Percentiles rank a stretch among this genome's conserved stretches.
phyloP scores from a whole-genome alignment of 768 basidiomycete species.

The Rhizopogon vinicolor region DNA sequence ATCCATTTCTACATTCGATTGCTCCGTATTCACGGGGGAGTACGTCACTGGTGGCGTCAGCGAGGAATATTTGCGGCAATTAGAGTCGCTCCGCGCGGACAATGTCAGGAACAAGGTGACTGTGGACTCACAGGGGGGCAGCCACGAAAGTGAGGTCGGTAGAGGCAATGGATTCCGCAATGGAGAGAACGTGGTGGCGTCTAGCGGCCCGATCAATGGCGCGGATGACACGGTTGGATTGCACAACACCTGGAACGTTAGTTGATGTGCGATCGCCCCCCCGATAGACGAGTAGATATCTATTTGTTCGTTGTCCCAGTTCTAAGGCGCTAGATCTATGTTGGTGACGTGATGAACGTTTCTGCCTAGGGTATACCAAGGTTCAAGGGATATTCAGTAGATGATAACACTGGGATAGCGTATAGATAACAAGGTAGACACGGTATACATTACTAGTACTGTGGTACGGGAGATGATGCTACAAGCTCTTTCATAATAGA shows the following conservation, averaged over 20 bases:
- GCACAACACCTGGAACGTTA: constrained; percentile 62
- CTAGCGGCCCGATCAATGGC: constrained; percentile 49
- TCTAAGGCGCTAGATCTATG: background rate
- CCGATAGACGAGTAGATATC: background rate
- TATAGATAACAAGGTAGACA: background rate
- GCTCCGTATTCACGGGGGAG: constrained; percentile 96
- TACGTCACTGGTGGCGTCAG: constrained; percentile 94
- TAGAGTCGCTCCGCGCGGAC: constrained; percentile 80
- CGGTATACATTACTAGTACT: background rate
- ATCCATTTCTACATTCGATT: constrained; percentile 76
- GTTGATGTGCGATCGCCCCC: constrained; percentile 12
- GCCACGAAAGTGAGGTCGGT: constrained; percentile 31
- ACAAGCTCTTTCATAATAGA: background rate
- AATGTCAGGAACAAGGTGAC: constrained; percentile 58
- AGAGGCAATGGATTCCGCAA: constrained; percentile 12
- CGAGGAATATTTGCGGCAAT: constrained; percentile 66
- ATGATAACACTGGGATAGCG: background rate
- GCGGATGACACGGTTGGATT: constrained; percentile 76
- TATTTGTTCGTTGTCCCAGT: background rate
- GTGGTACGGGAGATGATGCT: background rate
- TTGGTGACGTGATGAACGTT: background rate
- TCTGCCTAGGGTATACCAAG: background rate
- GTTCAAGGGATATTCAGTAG: too few species aligned
- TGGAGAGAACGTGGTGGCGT: constrained; percentile 20
- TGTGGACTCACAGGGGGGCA: constrained; percentile 11